Evolutionary conservation across 202 grass and related monocot genomes (phyloP).

Genomic region (Saccharum hybrid): DNA sequence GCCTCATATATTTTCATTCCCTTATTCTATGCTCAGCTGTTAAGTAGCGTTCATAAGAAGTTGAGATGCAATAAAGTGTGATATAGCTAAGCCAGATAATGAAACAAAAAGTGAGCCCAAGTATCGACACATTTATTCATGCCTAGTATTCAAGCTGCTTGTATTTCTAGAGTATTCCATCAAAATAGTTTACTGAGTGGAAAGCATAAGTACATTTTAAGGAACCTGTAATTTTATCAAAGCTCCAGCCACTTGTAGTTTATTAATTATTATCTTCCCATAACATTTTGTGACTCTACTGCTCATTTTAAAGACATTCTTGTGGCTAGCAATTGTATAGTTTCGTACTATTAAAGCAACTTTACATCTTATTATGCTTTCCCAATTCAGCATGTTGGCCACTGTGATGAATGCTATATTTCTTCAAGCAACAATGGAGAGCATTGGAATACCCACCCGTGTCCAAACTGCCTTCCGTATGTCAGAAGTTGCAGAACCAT

Average conservation of each 20-base stretch:
- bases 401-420: slow-evolving; percentile 99
- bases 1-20: too few relatives aligned
- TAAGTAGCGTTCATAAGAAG: not conserved
- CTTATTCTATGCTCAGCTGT: not conserved
- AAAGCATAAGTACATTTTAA: slow-evolving; percentile 10
- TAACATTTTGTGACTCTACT: slow-evolving; percentile 22
- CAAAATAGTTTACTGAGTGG: not conserved
- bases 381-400: slow-evolving; percentile 80
- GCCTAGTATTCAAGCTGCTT: not conserved
- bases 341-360: not conserved
- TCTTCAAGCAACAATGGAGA: slow-evolving; percentile 99
- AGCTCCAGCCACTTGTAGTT: not conserved
- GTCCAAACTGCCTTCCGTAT: slow-evolving; percentile 99
- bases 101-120: not conserved
- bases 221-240: slow-evolving; percentile 4
- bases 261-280: slow-evolving; percentile 18
- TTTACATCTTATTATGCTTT: not conserved
- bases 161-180: not conserved
- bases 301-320: not conserved
- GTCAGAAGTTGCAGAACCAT: slow-evolving; percentile 98
- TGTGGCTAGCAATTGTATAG: not conserved
- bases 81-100: not conserved
- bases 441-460: slow-evolving; percentile 91
- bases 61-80: too few relatives aligned
- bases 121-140: not conserved